Evolutionary conservation across 2,329 filamentous ascomycete genomes (phyloP), one percentile per base, ranked within the genome.

Genomic region (Sporothrix dimorphospora): DNA sequence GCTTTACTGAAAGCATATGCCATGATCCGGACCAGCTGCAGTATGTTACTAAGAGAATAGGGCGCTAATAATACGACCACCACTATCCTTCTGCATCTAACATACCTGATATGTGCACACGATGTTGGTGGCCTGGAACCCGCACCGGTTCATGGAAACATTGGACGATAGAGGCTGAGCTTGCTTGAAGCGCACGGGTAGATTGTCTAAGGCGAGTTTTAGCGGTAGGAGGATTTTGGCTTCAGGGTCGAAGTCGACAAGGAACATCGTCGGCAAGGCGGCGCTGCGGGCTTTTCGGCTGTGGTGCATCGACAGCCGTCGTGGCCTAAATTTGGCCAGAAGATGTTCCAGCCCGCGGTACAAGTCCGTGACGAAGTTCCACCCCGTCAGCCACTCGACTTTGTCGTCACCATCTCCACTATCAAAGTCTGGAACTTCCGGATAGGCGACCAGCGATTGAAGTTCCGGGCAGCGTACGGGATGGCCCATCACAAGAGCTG

Each of bases 401-500:
- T 63, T 57, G 1, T 47, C 27, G 27, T 21, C 19, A 4, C 16
- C 24, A n/a, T 6, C 6, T 12, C 11, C 11, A 30, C 68, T 12
- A 12, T 70, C 42, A 12, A 45, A 30, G 55, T 70, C 67, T 8
- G 71, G 71, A 3, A 67, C 7, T 24, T 47, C 38, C 1, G 75
- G 76, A 66, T 76, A 77, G 11, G 69, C 16, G 16, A 77, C 76
- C 0, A 74, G 69, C 4, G 71, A 67, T 40, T 76, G 74, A 6
- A 72, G 34, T 67, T 77, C 75, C 16, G 75, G 71, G n/a, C 70
- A 71, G 14, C 76, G 73, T 4, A 77, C 71, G 6, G 76, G 66
- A 53, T 75, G 74, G 14, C 75, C 76, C 34, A 76, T 47, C n/a
- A 77, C 75, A n/a, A 73, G 72, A 2, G 76, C 74, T 5, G 70